Percentiles rank a stretch among this genome's conserved stretches.
phyloP scores from a whole-genome alignment of 192 early-diverging fungal genomes.

The Coemansia sp. region DNA sequence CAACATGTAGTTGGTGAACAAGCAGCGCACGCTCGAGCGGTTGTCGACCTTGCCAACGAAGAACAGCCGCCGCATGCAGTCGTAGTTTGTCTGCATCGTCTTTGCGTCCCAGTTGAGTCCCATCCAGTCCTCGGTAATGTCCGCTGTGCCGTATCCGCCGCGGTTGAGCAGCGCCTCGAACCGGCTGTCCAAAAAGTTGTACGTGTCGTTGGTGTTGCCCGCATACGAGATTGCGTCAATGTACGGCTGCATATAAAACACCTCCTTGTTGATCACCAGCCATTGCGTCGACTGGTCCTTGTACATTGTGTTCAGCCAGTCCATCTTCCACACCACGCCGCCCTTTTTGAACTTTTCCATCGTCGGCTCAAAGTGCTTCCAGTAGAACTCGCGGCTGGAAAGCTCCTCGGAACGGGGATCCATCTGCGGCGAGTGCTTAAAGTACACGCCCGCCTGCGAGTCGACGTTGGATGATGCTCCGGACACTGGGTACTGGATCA shows the following conservation, averaged over 20 bases:
- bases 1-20: conserved; percentile 84
- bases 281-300: conserved; percentile 56
- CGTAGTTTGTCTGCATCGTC: conserved; percentile 51
- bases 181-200: conserved; percentile 27
- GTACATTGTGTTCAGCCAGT: conserved; percentile 59
- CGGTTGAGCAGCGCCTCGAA: conserved; percentile 62
- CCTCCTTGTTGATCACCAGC: conserved; percentile 62
- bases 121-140: conserved; percentile 49
- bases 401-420: conserved; percentile 41
- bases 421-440: conserved; percentile 25
- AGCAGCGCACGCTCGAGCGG: conserved; percentile 69
- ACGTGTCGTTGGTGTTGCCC: conserved; percentile 32
- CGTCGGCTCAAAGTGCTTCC: conserved; percentile 29
- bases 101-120: conserved; percentile 15
- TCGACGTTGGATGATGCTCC: conserved; percentile 29
- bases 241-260: conserved; percentile 69
- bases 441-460: conserved; percentile 58
- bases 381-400: conserved; percentile 31
- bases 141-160: conserved; percentile 49
- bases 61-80: conserved; percentile 85
- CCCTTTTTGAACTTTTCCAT: conserved; percentile 55
- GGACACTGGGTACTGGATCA: conserved; percentile 25
- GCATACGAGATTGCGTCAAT: conserved; percentile 37
- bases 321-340: conserved; percentile 59
- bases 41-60: conserved; percentile 83